Evolutionary conservation across 2,329 filamentous ascomycete species (phyloP), one percentile per base, ranked within the genome.

Genomic region (Passalora sequoiae): DNA sequence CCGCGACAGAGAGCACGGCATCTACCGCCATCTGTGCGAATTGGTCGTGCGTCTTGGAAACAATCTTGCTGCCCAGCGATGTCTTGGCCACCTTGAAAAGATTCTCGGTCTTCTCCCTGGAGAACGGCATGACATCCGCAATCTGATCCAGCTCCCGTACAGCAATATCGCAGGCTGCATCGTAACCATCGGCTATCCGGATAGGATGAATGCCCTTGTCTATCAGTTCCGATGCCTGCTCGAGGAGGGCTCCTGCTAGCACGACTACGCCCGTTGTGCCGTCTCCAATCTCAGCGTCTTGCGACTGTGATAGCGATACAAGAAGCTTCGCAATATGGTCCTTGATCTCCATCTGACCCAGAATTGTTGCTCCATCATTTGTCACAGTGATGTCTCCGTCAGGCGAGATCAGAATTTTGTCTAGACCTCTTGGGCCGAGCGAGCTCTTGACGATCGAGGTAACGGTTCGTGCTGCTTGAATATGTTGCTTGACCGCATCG

Each of bases 151-250:
- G 77, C 71, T 96, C 86, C 21, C 84, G 81, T 43, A 97, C 86
- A 31, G 92, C 92, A 59, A 97, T 91, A 67, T 98, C 94, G 65
- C 94, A 98, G 44, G 92, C 92, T 62, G 94, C 83, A 66, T 98
- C 92, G 71, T 95, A 98, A 40, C 92, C 92, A 69, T 98, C 92
- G 54, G 94, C 94, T 70, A 98, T 97, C 59, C 94, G 79, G 66
- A 98, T 98, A 50, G 92, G 92, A 71, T 98, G 92, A 60, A 98
- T 98, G 65, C 92, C 94, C 79, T 98, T 98, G 77, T 98, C 94
- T 67, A 98, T 97, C 58, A 98, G 80, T 66, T 96, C 92, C 51
- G 91, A 88, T 13, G 92, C 92, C 72, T 97, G 91, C 70, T 98
- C 94, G 49, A 98, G 76, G 53, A 98, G 80, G 50, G 92, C 89